Evolutionary conservation across 208 protist genomes (phyloP), one percentile per base, ranked within the genome.

Genomic region (Crithidia acanthocephali): DNA sequence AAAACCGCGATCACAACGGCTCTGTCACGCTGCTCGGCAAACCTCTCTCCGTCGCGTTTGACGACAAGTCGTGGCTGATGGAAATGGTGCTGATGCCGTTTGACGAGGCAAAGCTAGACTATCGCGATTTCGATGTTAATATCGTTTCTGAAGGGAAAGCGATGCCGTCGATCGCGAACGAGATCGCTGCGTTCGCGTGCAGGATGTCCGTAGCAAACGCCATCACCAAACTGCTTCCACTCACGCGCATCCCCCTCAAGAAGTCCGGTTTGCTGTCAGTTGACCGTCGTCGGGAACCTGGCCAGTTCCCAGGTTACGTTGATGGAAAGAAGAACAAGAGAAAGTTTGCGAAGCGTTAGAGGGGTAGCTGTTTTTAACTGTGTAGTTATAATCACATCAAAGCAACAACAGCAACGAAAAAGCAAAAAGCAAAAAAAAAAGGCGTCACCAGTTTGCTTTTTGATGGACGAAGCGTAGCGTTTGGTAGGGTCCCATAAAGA

Each of bases 51-150:
- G 77, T 85, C 16, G 84, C 81, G 10, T 85, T 95, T 44, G 90
- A 95, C 63, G 81, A 94, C 56, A 95, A 97, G 72, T 85, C 92
- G 33, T 97, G 92, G 90, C 66, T 95, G 37, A 93, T 97, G 87
- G 92, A 97, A 74, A 93, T 95, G 87, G 77, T 95, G 30, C 66
- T 97, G 33, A 91, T 91, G 85, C 89, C 90, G 6, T 97, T 97
- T 77, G 92, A 97, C 55, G 92, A 97, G 66, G 92, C 89, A 5
- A 90, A 85, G 23, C 78, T 97, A 23, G 74, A 94, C 50, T 94
- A 87, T 47, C 82, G 79, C 56, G 92, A 97, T 55, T 97, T 97
- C 72, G 92, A 97, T 63, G 84, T 95, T 4, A 90, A 87, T 33
- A 84, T 97, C 57, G 74, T 95, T 27, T 86, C 84, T 7, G 89